Evolutionary conservation across 73 alveolate species (phyloP), one percentile per base, ranked within the genome.

Genomic region (Loxodes magnus): DNA sequence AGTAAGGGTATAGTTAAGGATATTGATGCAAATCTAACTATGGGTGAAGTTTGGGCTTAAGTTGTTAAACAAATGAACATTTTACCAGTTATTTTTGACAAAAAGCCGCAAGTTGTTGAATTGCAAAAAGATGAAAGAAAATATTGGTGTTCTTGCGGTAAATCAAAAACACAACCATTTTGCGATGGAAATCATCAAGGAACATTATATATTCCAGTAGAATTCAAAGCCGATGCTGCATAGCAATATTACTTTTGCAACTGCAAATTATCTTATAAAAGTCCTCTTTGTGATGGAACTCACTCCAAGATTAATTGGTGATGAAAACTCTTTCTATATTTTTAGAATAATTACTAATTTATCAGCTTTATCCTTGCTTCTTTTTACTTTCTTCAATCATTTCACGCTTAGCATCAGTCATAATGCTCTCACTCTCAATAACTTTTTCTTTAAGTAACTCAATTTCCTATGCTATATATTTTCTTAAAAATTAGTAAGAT

Each of bases 61-160:
- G n/a, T n/a, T n/a, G n/a, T n/a, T n/a, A n/a, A n/a, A n/a, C n/a
- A n/a, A n/a, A n/a, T n/a, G n/a, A n/a, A n/a, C n/a, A n/a, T n/a
- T n/a, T n/a, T n/a, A n/a, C n/a, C n/a, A n/a, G n/a, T n/a, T n/a
- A n/a, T n/a, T n/a, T n/a, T n/a, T n/a, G n/a, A n/a, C n/a, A n/a
- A n/a, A n/a, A n/a, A n/a, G n/a, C n/a, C n/a, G n/a, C 51, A 41
- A 46, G 34, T 46, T 36, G 61, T 35, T 6, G 52, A 30, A 0
- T 54, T 75, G 0, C 52, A 51, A 71, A 19, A 61, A 43, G 90
- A 83, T 19, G 21, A 75, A 38, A 68, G 73, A 1, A 68, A 75
- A 61, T 51, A 30, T 34, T 75, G 53, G 35, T 75, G 90, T 51
- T 61, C 90, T 2, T 75, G 90, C 28, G 90, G 90, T 9, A 19